phyloP scores from a whole-genome alignment of 1,284 basidiomycete species.

The Naganishia sp. region DNA sequence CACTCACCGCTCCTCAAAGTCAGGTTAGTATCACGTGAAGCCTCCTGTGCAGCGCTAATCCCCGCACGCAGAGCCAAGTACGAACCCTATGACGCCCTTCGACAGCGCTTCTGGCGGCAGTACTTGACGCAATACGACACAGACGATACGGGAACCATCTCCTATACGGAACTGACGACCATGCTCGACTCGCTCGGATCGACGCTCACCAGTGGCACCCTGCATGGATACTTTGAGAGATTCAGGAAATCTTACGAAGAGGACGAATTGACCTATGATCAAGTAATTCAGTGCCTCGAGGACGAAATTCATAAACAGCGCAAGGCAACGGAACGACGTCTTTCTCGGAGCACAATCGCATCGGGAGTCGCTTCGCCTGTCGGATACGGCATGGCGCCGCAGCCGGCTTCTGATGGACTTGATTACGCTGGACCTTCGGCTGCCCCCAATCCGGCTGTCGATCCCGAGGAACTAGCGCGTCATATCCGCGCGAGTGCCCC shows the following conservation, averaged over 20 bases:
- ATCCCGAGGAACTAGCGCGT: constrained; percentile 44
- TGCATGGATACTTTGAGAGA: constrained; percentile 75
- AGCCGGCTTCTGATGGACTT: constrained; percentile 41
- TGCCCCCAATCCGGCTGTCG: constrained; percentile 39
- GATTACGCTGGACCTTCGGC: constrained; percentile 42
- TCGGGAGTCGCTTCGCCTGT: constrained; percentile 37
- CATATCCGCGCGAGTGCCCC: constrained; percentile 41
- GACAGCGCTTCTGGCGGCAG: constrained; percentile 88
- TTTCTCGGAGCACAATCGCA: constrained; percentile 22
- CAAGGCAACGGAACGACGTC: constrained; percentile 63
- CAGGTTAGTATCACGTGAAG: constrained; percentile 29
- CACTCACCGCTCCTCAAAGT: constrained; percentile 49
- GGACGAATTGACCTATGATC: constrained; percentile 75
- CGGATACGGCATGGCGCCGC: constrained; percentile 37
- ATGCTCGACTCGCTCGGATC: constrained; percentile 97
- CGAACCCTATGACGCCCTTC: constrained; percentile 87
- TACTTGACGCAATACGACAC: constrained; percentile 89
- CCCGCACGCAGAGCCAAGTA: constrained; percentile 73
- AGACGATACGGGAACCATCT: constrained; percentile 77
- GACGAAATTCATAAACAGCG: constrained; percentile 70
- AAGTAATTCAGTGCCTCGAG: constrained; percentile 76
- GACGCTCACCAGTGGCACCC: constrained; percentile 77
- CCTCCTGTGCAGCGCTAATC: not conserved
- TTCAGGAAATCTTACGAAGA: constrained; percentile 66
- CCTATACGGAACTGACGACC: constrained; percentile 83